Evolutionary conservation across 805 yeast genomes (phyloP).

Genomic region (Torulaspora maleeae): DNA sequence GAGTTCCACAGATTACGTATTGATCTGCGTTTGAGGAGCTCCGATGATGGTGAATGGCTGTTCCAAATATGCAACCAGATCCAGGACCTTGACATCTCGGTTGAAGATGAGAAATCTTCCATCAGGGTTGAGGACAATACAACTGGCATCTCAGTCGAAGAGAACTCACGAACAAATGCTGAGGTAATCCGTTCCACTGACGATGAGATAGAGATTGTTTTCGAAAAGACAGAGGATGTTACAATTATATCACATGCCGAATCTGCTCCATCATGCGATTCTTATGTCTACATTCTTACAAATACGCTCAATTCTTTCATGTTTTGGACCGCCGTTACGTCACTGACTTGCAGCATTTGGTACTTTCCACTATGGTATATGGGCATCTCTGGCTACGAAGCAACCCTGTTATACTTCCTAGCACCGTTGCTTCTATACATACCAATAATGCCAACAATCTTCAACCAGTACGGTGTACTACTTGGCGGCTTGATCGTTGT

Average conservation of each 20-base stretch:
- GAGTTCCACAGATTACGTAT: slow-evolving; percentile 68
- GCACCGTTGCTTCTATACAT: slow-evolving; percentile 55
- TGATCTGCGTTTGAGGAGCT: slow-evolving; percentile 16
- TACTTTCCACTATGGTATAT: slow-evolving; percentile 96
- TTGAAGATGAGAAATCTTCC: slow-evolving; percentile 14
- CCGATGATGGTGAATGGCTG: slow-evolving; percentile 22
- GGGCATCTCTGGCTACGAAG: slow-evolving; percentile 96
- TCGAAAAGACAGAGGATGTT: slow-evolving; percentile 23
- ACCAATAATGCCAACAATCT: slow-evolving; percentile 35
- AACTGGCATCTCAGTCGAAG: slow-evolving; percentile 3
- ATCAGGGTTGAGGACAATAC: slow-evolving; percentile 16
- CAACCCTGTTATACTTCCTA: slow-evolving; percentile 51
- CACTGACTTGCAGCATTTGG: slow-evolving; percentile 86
- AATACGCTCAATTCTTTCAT: slow-evolving; percentile 59
- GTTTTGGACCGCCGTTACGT: slow-evolving; percentile 81
- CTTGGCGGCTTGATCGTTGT: slow-evolving; percentile 60
- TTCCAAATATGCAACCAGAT: slow-evolving; percentile 10
- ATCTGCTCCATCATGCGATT: slow-evolving; percentile 22
- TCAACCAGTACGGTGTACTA: slow-evolving; percentile 32
- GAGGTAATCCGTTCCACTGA: slow-evolving; percentile 11
- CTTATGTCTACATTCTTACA: slow-evolving; percentile 34
- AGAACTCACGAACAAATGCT: slow-evolving; percentile 4
- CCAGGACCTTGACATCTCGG: slow-evolving; percentile 3
- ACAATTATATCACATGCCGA: slow-evolving; percentile 13
- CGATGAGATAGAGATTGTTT: slow-evolving; percentile 22